Evolutionary conservation across 2,329 filamentous ascomycete species (phyloP), one percentile per base, ranked within the genome.

Genomic region (Epicoccum sorghinum): DNA sequence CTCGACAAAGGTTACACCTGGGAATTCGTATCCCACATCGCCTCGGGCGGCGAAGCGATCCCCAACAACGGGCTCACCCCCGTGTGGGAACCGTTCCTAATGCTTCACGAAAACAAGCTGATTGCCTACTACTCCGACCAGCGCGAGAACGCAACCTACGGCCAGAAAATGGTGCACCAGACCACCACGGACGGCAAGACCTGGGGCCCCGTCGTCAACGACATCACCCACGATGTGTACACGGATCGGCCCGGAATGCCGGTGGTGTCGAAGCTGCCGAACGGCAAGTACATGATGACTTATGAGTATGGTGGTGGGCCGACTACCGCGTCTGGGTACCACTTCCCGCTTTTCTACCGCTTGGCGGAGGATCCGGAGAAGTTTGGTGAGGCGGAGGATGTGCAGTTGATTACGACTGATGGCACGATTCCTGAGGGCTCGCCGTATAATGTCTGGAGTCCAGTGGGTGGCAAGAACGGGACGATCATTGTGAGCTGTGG

Each of bases 111-210:
- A 51, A 79, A 83, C 47, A 77, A 83, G 46, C 74, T 90, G 14
- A 80, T 90, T 32, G 77, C 82, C 63, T 90, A 89, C 78, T 90
- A 90, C 76, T 86, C 87, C 1, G 88, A 90, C 70, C 88, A 90
- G 68, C 82, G 88, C 32, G 86, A 86, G 58, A 80, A 85, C 58
- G 56, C 68, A 1, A 76, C 77, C 1, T 78, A 90, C 65, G 88
- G 87, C 14, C 88, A 90, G 72, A 89, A 89, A 67, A 79, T 90
- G 35, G 80, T 84, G 3, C 87, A 90, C 70, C 86, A 89, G 71
- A 78, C 79, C 13, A 80, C 83, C 2, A 78, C 73, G 1, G 85
- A 90, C 65, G 77, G 89, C 18, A 72, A 77, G 53, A 82, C 70
- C 13, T 91, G 87, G 87, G 79, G 80, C 14, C 67, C 79, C 0